Conservation (phyloP, 2,329 filamentous ascomycete genomes). For the Penicillium sp. region DNA sequence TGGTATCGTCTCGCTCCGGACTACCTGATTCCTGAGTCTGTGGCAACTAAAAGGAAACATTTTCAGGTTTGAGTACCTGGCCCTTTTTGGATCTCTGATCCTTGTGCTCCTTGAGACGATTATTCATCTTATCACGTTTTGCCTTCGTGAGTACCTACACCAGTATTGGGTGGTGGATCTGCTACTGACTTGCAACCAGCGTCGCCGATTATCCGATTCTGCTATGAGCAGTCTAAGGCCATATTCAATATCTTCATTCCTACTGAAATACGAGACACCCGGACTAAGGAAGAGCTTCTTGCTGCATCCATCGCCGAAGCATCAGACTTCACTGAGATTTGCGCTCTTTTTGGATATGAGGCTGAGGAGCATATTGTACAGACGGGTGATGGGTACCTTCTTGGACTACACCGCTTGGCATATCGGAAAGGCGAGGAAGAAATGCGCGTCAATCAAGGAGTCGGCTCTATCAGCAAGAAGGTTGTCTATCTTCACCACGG, state of each 20-base stretch:
- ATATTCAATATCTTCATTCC: slow-evolving; percentile 78
- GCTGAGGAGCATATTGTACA: slow-evolving; percentile 96
- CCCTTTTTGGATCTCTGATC: slow-evolving; percentile 76
- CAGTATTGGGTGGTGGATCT: background rate
- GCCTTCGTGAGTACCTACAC: slow-evolving; percentile 64
- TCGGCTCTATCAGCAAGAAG: slow-evolving; percentile 68
- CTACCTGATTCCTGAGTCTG: slow-evolving; percentile 2
- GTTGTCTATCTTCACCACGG: slow-evolving; percentile 95
- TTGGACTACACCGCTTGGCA: slow-evolving; percentile 83
- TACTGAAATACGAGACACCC: slow-evolving; percentile 64
- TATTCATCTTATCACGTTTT: slow-evolving; percentile 81
- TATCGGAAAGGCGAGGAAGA: slow-evolving; percentile 79
- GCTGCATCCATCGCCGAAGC: slow-evolving; percentile 79
- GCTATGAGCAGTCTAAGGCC: slow-evolving; percentile 75
- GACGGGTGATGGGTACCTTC: slow-evolving; percentile 87
- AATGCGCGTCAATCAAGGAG: slow-evolving; percentile 67
- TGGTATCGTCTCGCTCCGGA: slow-evolving; percentile 36
- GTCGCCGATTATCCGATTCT: slow-evolving; percentile 73
- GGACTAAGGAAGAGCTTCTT: slow-evolving; percentile 66
- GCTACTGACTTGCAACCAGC: slow-evolving; percentile 51
- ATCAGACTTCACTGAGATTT: slow-evolving; percentile 91
- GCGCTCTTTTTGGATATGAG: slow-evolving; percentile 83
- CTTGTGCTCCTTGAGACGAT: slow-evolving; percentile 79
- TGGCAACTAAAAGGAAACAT: slow-evolving; percentile 10
- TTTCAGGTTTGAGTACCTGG: slow-evolving; percentile 76